A percentile compares a stretch with the other conserved stretches of the same genome.
Conservation (phyloP, 495 filamentous ascomycete species). For the Aspergillus haitiensis region DNA sequence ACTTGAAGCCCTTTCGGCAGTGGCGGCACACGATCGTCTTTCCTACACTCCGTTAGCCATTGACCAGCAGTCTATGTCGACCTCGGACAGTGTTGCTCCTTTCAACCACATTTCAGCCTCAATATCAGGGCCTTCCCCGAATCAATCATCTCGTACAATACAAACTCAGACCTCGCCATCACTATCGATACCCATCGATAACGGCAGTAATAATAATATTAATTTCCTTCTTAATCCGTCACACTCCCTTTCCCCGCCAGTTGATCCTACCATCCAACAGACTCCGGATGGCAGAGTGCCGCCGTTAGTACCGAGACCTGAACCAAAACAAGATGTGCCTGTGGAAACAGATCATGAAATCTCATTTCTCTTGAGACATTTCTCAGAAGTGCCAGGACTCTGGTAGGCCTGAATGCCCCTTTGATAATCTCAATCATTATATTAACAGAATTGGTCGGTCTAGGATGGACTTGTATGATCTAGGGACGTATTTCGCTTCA, state of each 20-base stretch:
- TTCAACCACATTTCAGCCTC: slow-evolving; percentile 25
- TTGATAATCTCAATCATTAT: background rate
- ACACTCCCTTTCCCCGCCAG: slow-evolving; percentile 46
- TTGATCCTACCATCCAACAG: slow-evolving; percentile 46
- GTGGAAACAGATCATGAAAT: slow-evolving; percentile 56
- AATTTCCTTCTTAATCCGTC: slow-evolving; percentile 61
- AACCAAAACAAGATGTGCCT: slow-evolving; percentile 27
- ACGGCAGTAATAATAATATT: slow-evolving; percentile 51
- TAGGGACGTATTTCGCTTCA: slow-evolving; percentile 58
- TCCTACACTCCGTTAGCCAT: slow-evolving; percentile 31
- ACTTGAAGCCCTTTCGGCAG: slow-evolving; percentile 58
- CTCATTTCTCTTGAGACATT: slow-evolving; percentile 62
- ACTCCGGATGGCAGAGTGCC: slow-evolving; percentile 34
- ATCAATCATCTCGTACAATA: slow-evolving; percentile 32
- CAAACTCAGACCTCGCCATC: slow-evolving; percentile 41
- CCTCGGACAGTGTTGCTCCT: slow-evolving; percentile 19
- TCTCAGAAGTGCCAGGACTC: slow-evolving; percentile 58
- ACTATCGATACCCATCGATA: slow-evolving; percentile 39
- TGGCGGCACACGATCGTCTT: slow-evolving; percentile 54
- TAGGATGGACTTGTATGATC: slow-evolving; percentile 68
- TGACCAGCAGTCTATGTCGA: slow-evolving; percentile 25
- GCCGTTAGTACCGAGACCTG: slow-evolving; percentile 32
- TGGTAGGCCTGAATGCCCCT: slow-evolving; percentile 42
- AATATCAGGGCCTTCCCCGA: slow-evolving; percentile 39
- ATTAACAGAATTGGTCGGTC: slow-evolving; percentile 20